These are phyloP conservation scores for Mycosphaerella sp. DNA, from an alignment of 2,329 filamentous ascomycete species.

Conservation along the genomic window DNA sequence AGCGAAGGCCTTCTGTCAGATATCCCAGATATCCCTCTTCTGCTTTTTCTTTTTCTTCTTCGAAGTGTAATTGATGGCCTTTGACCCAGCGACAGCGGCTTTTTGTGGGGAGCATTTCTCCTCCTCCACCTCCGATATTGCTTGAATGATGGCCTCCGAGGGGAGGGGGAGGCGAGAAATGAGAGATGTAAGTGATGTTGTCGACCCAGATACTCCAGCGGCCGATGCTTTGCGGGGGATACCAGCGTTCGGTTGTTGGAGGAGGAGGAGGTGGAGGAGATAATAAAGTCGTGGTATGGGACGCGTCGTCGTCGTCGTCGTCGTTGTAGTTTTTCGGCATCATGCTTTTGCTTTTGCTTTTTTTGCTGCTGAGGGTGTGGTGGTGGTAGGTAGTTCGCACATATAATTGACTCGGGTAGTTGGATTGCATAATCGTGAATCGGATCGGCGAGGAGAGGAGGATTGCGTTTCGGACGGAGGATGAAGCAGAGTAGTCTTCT, in stretches of 20 bases:
- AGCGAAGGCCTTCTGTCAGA: slow-evolving; percentile 17
- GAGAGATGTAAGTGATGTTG: neutral
- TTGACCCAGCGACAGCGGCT: slow-evolving; percentile 16
- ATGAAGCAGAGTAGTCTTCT: no score
- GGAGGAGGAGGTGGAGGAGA: no score
- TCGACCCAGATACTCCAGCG: slow-evolving; percentile 13
- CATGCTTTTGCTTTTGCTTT: no score
- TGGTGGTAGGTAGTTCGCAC: slow-evolving; percentile 10
- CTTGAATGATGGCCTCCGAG: neutral
- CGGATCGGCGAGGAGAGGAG: slow-evolving; percentile 12
- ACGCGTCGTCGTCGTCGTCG: no score
- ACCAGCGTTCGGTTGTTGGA: slow-evolving; percentile 13
- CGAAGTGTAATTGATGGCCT: slow-evolving; percentile 9
- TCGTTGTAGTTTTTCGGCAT: no score
- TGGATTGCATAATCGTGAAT: slow-evolving; percentile 14
- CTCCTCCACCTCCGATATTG: neutral
- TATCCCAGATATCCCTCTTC: slow-evolving; percentile 14
- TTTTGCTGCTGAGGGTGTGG: no score
- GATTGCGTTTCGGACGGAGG: no score
- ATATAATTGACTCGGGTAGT: slow-evolving; percentile 18
- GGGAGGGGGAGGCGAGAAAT: no score
- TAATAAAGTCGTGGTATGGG: neutral
- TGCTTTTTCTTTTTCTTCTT: slow-evolving; percentile 7
- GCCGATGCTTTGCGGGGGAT: slow-evolving; percentile 11
- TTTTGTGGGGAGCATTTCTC: slow-evolving; percentile 1